Percentiles rank a stretch among this genome's conserved stretches.
phyloP scores from a whole-genome alignment of 1,139 yeast species.

The Magnusiomyces fungicola region DNA sequence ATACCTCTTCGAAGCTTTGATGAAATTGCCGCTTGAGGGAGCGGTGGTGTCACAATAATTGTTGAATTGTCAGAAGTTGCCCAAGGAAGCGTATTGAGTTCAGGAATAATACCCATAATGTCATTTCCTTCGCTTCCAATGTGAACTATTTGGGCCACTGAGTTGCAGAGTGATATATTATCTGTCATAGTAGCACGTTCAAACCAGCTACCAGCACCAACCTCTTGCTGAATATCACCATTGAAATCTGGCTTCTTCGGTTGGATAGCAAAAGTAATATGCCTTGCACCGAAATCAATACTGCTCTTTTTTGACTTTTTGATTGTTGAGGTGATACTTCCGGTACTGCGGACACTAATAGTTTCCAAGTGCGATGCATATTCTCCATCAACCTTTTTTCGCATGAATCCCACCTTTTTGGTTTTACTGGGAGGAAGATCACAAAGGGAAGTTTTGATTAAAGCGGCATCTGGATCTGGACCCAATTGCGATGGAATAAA shows the following conservation, averaged over 20 bases:
- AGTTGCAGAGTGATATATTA: constrained; percentile 28
- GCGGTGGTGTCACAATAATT: not conserved
- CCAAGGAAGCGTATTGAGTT: not conserved
- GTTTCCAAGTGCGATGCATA: not conserved
- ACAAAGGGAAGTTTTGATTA: too few relatives aligned
- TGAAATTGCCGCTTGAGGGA: not conserved
- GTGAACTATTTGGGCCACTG: constrained; percentile 28
- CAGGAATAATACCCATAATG: constrained; percentile 11
- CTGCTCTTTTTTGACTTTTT: not conserved
- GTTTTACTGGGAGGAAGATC: too few relatives aligned
- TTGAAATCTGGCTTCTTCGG: not conserved
- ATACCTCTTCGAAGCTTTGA: not conserved
- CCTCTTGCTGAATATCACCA: constrained; percentile 7
- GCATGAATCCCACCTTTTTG: too few relatives aligned
- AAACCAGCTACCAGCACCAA: constrained; percentile 68
- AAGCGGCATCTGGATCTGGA: not conserved
- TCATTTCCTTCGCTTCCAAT: constrained; percentile 13
- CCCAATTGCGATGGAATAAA: not conserved
- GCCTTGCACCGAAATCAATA: too few relatives aligned
- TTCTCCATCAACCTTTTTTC: too few relatives aligned
- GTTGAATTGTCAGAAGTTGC: not conserved
- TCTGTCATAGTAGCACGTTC: constrained; percentile 31
- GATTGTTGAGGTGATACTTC: not conserved
- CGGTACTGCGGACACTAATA: not conserved
- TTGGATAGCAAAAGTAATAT: too few relatives aligned